Percentiles rank a stretch among this genome's conserved stretches.
These are phyloP conservation scores for Fusarium dimerum DNA, from an alignment of 2,329 filamentous ascomycete genomes.

Conservation along the genomic window DNA sequence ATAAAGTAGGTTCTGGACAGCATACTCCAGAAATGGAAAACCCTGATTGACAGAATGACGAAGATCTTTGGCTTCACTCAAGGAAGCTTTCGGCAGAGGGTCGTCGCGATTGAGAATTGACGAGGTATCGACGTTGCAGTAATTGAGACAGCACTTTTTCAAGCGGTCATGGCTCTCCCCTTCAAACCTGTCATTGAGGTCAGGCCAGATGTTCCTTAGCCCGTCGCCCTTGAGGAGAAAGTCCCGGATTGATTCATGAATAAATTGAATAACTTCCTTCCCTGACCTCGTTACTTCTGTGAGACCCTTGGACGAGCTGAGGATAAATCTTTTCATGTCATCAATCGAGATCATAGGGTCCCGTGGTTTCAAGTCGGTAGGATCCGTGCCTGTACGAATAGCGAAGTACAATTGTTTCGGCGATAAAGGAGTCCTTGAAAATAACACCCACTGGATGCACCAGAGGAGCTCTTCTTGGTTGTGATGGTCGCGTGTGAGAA, in stretches of 20 bases:
- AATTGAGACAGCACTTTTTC: constrained; percentile 5
- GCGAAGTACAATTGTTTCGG: constrained; percentile 46
- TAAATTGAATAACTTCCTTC: constrained; percentile 41
- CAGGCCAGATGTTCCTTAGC: constrained; percentile 10
- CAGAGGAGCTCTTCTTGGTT: constrained; percentile 43
- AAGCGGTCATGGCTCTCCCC: constrained; percentile 9
- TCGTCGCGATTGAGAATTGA: not conserved
- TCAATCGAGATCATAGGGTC: constrained; percentile 16
- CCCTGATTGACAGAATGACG: not conserved
- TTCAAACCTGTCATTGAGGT: fast-evolving
- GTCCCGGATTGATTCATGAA: constrained; percentile 53
- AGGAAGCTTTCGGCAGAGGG: not conserved
- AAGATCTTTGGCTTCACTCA: not conserved
- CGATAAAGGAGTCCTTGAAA: constrained; percentile 43
- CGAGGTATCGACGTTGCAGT: not conserved
- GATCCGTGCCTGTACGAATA: not conserved
- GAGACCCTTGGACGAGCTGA: constrained; percentile 47
- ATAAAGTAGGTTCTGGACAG: constrained; percentile 6
- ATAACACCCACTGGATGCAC: constrained; percentile 55
- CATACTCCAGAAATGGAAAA: constrained; percentile 17
- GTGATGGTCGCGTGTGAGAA: constrained; percentile 47
- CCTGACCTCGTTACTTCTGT: constrained; percentile 37
- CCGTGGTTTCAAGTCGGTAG: constrained; percentile 16
- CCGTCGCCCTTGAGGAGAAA: constrained; percentile 43
- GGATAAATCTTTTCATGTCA: constrained; percentile 37